phyloP scores from a whole-genome alignment of 768 basidiomycete species.

The Neoboletus brunneissimus region DNA sequence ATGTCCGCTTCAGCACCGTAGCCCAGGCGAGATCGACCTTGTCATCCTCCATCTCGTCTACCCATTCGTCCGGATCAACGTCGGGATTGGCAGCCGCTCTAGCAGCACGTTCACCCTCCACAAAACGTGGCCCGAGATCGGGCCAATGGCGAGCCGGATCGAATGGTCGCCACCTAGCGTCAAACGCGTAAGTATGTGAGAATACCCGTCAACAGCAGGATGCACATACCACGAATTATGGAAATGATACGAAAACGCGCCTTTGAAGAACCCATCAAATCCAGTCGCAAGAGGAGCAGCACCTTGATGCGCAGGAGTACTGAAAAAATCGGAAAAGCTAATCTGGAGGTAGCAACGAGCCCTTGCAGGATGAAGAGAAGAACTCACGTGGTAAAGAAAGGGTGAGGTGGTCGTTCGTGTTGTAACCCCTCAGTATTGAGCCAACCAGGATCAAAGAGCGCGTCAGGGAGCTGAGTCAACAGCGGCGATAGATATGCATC shows the following conservation, averaged over 20 bases:
- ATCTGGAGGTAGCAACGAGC: neutral
- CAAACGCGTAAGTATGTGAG: neutral
- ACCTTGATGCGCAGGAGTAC: slow-evolving; percentile 63
- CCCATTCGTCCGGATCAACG: slow-evolving; percentile 23
- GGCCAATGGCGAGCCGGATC: slow-evolving; percentile 87
- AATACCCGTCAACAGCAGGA: neutral
- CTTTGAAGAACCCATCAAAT: slow-evolving; percentile 89
- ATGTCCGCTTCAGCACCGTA: slow-evolving; percentile 89
- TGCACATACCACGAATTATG: slow-evolving; percentile 79
- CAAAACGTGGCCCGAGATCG: slow-evolving; percentile 80
- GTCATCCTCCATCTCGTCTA: slow-evolving; percentile 40
- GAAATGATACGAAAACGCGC: slow-evolving; percentile 92
- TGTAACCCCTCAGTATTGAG: slow-evolving; percentile 89
- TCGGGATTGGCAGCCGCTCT: slow-evolving; percentile 36
- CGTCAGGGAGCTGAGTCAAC: slow-evolving; percentile 81
- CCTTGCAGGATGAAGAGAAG: neutral
- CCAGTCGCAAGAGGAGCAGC: slow-evolving; percentile 83
- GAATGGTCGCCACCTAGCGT: slow-evolving; percentile 87
- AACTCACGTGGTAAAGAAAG: slow-evolving; percentile 79
- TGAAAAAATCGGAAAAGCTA: slow-evolving; percentile 83
- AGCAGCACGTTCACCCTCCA: slow-evolving; percentile 66
- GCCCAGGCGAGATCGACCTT: slow-evolving; percentile 84
- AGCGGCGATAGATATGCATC: slow-evolving; percentile 79
- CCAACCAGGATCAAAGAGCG: slow-evolving; percentile 93
- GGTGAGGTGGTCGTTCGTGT: slow-evolving; percentile 87